These are phyloP conservation scores for Aspergillus pseudoterreus DNA, from an alignment of 2,329 filamentous ascomycete genomes.

Conservation along the genomic window DNA sequence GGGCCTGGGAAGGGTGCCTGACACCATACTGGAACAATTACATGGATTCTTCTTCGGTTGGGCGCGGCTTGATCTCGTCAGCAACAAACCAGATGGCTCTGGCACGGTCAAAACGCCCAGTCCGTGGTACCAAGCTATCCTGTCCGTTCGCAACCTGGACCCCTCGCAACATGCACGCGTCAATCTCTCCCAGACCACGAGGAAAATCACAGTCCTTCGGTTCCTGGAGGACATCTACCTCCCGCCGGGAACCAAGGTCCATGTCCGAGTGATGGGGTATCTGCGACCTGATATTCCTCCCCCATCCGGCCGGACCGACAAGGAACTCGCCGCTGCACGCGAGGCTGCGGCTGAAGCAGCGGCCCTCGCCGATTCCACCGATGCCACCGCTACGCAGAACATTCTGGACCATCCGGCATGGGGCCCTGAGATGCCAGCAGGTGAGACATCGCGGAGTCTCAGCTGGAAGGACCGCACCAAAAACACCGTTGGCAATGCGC, in stretches of 20 bases:
- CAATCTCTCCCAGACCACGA: constrained; percentile 48
- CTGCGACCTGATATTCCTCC: constrained; percentile 12
- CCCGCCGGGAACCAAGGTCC: constrained; percentile 38
- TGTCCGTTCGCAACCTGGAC: constrained; percentile 47
- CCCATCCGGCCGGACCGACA: constrained; percentile 6
- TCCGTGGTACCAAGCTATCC: constrained; percentile 58
- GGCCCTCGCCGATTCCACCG: constrained; percentile 36
- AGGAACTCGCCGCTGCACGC: constrained; percentile 33
- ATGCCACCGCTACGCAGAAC: constrained; percentile 33
- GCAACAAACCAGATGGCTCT: constrained; percentile 21
- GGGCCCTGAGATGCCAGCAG: constrained; percentile 14
- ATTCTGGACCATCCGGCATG: constrained; percentile 39
- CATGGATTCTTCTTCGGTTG: constrained; percentile 64
- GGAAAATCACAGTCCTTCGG: constrained; percentile 43
- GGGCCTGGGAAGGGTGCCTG: constrained; percentile 51
- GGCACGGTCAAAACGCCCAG: neutral
- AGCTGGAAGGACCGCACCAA: constrained; percentile 43
- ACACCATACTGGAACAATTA: constrained; percentile 53
- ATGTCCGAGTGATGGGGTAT: constrained; percentile 16
- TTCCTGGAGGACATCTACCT: constrained; percentile 22
- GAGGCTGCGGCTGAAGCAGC: constrained; percentile 32
- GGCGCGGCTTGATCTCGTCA: constrained; percentile 42
- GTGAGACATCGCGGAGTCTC: constrained; percentile 25
- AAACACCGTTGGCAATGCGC: constrained; percentile 48
- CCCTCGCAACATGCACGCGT: constrained; percentile 48